These are phyloP conservation scores for Lepiota subincarnata DNA, from an alignment of 768 basidiomycete species.

Conservation along the genomic window DNA sequence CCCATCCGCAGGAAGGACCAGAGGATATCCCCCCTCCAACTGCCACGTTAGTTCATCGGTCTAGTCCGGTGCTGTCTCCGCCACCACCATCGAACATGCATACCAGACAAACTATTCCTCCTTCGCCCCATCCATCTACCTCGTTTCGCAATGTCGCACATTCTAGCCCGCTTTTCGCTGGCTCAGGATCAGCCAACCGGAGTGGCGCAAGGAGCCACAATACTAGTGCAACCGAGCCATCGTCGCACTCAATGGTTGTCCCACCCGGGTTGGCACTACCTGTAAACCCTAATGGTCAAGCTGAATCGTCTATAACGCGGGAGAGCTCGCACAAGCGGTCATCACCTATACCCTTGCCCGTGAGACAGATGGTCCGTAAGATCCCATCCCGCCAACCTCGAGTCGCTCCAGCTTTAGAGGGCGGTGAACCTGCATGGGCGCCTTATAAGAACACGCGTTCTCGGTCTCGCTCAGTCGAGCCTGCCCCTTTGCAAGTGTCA, in stretches of 20 bases:
- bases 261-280: background rate
- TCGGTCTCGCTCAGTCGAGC: constrained; percentile 28
- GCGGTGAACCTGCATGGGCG: constrained; percentile 16
- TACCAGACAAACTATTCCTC: background rate
- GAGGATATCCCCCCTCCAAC: background rate
- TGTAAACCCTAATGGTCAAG: background rate
- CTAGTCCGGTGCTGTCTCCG: background rate
- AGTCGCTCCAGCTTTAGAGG: constrained; percentile 8
- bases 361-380: constrained; percentile 10
- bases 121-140: constrained; percentile 1
- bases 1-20: background rate
- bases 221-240: constrained; percentile 10
- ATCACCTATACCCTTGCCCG: constrained; percentile 7
- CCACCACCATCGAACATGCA: background rate
- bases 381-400: constrained; percentile 14
- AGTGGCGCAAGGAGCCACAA: background rate
- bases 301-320: constrained; percentile 12
- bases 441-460: constrained; percentile 33
- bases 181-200: background rate
- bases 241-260: constrained; percentile 8
- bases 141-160: constrained; percentile 10
- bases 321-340: constrained; percentile 4
- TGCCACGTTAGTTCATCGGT: constrained; percentile 1
- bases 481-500: constrained; percentile 12
- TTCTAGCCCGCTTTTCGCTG: background rate